Conservation (phyloP, 257 asterid genomes). For the Gynochthodes officinalis region DNA sequence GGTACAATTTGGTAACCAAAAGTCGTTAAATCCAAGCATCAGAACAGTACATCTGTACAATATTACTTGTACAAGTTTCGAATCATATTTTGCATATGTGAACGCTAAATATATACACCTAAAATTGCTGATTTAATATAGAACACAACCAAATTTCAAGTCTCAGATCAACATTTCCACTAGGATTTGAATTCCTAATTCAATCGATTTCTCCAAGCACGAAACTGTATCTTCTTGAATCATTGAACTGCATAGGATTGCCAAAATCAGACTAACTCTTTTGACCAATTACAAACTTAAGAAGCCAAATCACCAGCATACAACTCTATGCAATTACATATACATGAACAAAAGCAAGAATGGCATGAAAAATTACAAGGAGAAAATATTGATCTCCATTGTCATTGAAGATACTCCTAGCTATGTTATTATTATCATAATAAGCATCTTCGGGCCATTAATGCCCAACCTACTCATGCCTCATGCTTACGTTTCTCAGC, state of each 20-base stretch:
- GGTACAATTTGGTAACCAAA: no score
- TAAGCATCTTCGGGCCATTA: constrained; percentile 30
- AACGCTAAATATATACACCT: no score
- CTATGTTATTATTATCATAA: neutral
- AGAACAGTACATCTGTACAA: no score
- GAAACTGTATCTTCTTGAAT: neutral
- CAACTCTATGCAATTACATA: neutral
- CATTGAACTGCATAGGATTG: neutral
- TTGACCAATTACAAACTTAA: neutral
- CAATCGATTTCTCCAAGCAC: neutral
- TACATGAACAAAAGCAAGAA: neutral
- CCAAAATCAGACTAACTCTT: neutral
- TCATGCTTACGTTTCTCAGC: constrained; percentile 42
- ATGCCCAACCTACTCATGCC: constrained; percentile 33
- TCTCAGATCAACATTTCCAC: no score
- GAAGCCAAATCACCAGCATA: neutral
- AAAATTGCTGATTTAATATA: no score
- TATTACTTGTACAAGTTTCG: no score
- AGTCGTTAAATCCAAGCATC: no score
- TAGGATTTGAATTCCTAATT: neutral
- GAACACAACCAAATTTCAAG: no score
- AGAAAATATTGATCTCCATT: neutral
- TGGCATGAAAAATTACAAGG: neutral
- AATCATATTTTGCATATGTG: no score
- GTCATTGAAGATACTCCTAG: neutral